Evolutionary conservation across 169 alveolate genomes (phyloP).

Genomic region (Eimeria sp.): DNA sequence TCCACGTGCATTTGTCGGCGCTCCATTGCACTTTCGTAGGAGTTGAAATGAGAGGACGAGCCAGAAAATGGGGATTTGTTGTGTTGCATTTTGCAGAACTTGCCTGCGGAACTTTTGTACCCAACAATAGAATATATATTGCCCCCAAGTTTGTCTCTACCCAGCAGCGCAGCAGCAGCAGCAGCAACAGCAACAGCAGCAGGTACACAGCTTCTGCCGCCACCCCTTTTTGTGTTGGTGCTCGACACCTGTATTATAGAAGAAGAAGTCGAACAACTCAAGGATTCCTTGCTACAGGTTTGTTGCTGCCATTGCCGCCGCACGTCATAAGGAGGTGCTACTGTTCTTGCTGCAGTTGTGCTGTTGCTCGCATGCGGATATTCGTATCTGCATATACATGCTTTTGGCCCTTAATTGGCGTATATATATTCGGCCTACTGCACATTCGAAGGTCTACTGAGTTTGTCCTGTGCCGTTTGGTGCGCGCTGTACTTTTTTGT

Average conservation of each 20-base stretch:
- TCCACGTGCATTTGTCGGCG: neutral
- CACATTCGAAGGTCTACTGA: neutral
- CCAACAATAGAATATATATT: constrained; percentile 98
- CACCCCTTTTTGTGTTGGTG: constrained; percentile 97
- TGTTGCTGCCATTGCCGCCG: neutral
- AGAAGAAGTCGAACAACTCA: constrained; percentile 97
- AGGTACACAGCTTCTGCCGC: constrained; percentile 83
- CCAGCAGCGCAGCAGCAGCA: constrained; percentile 67
- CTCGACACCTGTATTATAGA: constrained; percentile 98
- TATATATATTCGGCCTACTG: too few relatives aligned
- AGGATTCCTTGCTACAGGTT: constrained; percentile 98
- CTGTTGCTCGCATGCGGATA: neutral
- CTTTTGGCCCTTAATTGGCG: too few relatives aligned
- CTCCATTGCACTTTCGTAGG: neutral
- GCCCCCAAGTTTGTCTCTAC: constrained; percentile 87
- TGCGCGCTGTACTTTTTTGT: neutral
- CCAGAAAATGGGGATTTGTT: neutral
- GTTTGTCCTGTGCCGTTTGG: neutral
- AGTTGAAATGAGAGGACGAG: neutral
- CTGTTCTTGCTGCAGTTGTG: neutral
- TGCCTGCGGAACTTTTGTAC: constrained; percentile 98
- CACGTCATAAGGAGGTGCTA: neutral
- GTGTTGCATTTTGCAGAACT: constrained; percentile 87
- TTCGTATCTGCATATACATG: neutral
- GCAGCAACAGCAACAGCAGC: constrained; percentile 66